Conservation (phyloP, 257 asterid genomes). For the Cynanchum wilfordii region DNA sequence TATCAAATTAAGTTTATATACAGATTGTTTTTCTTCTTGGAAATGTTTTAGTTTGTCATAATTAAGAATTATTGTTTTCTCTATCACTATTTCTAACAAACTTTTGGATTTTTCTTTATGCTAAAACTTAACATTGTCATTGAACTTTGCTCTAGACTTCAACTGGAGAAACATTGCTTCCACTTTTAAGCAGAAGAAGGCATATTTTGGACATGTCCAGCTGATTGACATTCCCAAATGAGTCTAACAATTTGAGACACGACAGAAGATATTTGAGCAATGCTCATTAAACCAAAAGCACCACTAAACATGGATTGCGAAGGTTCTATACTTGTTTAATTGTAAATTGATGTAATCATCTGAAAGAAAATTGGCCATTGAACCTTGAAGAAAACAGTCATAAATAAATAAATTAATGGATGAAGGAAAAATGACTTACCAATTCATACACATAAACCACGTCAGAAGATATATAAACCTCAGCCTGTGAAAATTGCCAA, state of each 20-base stretch:
- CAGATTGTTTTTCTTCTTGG: too few relatives aligned
- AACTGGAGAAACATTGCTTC: not conserved
- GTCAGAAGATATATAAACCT: constrained; percentile 58
- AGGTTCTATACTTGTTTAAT: not conserved
- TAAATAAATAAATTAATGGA: not conserved
- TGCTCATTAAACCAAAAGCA: constrained; percentile 3
- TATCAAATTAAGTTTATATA: too few relatives aligned
- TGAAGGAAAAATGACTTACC: constrained; percentile 35
- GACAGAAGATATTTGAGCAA: not conserved
- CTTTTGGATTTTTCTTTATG: not conserved
- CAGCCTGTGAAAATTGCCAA: constrained; percentile 52
- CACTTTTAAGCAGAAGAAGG: not conserved
- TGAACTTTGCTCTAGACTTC: constrained; percentile 7
- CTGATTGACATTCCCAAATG: not conserved
- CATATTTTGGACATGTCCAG: not conserved
- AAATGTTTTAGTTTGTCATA: too few relatives aligned
- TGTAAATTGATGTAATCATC: not conserved
- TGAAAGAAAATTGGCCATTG: not conserved
- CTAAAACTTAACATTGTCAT: not conserved
- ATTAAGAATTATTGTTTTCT: too few relatives aligned
- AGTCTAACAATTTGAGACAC: not conserved
- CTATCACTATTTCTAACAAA: not conserved
- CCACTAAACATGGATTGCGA: not conserved
- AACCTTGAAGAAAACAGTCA: not conserved
- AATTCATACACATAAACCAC: constrained; percentile 80